Base-by-base conservation (phyloP, 805 yeast species). In the Spathaspora gorwiae region DNA sequence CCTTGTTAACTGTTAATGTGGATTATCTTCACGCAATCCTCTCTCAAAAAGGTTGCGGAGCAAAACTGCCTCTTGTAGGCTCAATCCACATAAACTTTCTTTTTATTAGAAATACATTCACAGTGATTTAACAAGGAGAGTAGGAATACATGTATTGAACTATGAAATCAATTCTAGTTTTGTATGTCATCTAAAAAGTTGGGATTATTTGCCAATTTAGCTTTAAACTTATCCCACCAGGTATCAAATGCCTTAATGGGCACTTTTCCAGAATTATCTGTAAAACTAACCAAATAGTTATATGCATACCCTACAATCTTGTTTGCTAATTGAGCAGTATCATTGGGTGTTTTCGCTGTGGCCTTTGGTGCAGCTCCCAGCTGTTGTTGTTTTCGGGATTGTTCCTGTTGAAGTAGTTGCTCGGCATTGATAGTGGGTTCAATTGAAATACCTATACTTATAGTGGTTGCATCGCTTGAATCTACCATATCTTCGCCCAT, bases 171-270 rank as follows among this genome's bases (percentile, higher is more conserved):
- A 19, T 35, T 40, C 34, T 44, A 51, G 19, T 50, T 40, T 43
- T 54, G 53, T 37, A 65, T 46, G 32, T 62, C 65, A 49, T 88
- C 87, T 41, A 92, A 64, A 60, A 89, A 90, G 44, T 78, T 80
- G 1, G 97, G 97, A 59, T 92, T 95, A 49, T 84, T 86, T 9
- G 79, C 75, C 47, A 94, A 56, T 57, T 85, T 83, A 6, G 78
- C 65, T 61, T 79, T 87, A 66, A 94, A 92, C 64, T 89, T 90
- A 52, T 77, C 83, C 99, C 99, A 88, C 99, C 99, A 92, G 35
- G 78, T 84, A 60, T 92, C 95, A 56, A 92, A 92, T 37, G 81
- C 85, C 57, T 84, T 87, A 59, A 92, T 87, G 3, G 90, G 85
- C 2, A 92, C 97, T 54, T 81, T 87, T 2, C 96, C 95, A 19